These are phyloP conservation scores for Limnomonas spitsbergensis DNA, from an alignment of 139 green algal species.

Conservation along the genomic window DNA sequence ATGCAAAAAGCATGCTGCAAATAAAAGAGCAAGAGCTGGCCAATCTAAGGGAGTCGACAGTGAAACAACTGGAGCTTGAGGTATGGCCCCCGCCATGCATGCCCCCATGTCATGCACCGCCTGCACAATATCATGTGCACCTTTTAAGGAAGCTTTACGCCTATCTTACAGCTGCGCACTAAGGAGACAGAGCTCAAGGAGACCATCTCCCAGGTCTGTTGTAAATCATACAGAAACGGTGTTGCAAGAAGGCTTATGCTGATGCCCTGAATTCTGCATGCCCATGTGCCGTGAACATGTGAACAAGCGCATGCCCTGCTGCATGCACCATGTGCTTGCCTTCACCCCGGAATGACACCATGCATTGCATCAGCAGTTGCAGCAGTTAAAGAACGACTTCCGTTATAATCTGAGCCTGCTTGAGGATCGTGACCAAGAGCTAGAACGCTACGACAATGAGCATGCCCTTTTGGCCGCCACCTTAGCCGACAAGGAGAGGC, in stretches of 20 bases:
- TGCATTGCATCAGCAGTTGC: slow-evolving; percentile 28
- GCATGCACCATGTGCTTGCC: too few species aligned
- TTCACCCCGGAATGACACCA: too few species aligned
- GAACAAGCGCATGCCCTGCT: too few species aligned
- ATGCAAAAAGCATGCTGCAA: slow-evolving; percentile 13
- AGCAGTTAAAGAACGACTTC: slow-evolving; percentile 53
- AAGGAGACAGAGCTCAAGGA: background rate
- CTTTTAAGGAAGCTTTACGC: background rate
- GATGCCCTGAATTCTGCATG: too few species aligned
- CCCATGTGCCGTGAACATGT: too few species aligned
- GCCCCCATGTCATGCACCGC: too few species aligned
- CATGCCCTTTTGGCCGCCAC: slow-evolving; percentile 14
- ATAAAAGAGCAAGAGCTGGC: slow-evolving; percentile 31
- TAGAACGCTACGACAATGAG: slow-evolving; percentile 45
- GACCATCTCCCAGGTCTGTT: background rate
- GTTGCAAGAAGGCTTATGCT: background rate
- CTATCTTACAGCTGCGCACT: background rate
- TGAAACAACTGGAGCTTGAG: slow-evolving; percentile 13
- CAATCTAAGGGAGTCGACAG: slow-evolving; percentile 14
- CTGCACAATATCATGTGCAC: background rate
- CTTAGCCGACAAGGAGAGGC: slow-evolving; percentile 30
- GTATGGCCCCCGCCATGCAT: too few species aligned
- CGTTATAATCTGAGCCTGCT: slow-evolving; percentile 58
- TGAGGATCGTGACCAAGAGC: slow-evolving; percentile 48
- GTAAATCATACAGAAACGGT: background rate